Conservation (phyloP, 2,329 filamentous ascomycete genomes). For the Ceratocystis alfenasii region DNA sequence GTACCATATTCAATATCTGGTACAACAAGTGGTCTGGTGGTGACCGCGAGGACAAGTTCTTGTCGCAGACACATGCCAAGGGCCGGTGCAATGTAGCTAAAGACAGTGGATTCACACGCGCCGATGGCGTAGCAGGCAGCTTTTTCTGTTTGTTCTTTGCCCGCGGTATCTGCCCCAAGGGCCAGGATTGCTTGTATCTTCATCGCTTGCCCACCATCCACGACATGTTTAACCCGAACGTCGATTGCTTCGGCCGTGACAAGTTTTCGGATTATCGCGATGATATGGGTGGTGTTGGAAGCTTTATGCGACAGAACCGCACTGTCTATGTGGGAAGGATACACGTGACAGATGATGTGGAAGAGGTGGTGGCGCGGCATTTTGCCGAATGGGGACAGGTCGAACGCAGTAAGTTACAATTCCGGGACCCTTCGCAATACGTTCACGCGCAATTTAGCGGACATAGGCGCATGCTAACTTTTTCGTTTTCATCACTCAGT, state of each 20-base stretch:
- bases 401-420: conserved; percentile 48
- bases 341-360: conserved; percentile 91
- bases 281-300: conserved; percentile 95
- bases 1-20: conserved; percentile 96
- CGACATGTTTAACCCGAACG: conserved; percentile 84
- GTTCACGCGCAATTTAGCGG: neutral
- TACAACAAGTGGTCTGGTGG: conserved; percentile 98
- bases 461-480: neutral
- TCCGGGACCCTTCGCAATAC: neutral
- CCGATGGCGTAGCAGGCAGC: conserved; percentile 62
- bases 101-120: conserved; percentile 68
- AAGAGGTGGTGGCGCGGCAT: conserved; percentile 87
- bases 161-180: conserved; percentile 69
- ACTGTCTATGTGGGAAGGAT: conserved; percentile 91
- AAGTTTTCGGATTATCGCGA: conserved; percentile 89
- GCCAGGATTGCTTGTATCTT: conserved; percentile 86
- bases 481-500: conserved; percentile 29
- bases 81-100: conserved; percentile 76
- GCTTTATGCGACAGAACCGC: conserved; percentile 84
- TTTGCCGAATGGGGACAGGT: conserved; percentile 95
- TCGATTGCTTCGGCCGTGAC: conserved; percentile 90
- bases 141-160: conserved; percentile 93
- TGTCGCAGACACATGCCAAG: conserved; percentile 68
- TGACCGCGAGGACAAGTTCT: conserved; percentile 83
- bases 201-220: conserved; percentile 77